These are phyloP conservation scores for Silene vulgaris DNA, from an alignment of 179 eudicot species.

Conservation along the genomic window DNA sequence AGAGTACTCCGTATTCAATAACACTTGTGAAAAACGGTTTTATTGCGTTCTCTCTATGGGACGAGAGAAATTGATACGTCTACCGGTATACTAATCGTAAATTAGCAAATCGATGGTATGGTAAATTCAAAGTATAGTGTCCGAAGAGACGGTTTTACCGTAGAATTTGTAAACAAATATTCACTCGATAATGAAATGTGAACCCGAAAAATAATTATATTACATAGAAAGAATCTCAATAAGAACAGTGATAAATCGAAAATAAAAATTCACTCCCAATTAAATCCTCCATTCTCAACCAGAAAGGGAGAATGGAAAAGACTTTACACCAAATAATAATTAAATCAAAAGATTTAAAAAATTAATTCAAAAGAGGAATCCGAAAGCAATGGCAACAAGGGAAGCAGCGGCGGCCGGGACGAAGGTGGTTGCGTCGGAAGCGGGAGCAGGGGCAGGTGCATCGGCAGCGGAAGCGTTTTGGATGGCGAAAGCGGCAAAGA, in stretches of 20 bases:
- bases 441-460: slow-evolving; percentile 45
- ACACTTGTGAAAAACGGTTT: no score
- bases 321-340: slow-evolving; percentile 19
- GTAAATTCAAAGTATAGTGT: no score
- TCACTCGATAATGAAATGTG: neutral
- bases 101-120: no score
- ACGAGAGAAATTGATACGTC: no score
- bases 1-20: no score
- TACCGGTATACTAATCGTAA: no score
- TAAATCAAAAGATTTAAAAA: neutral
- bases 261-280: neutral
- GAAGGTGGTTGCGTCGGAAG: slow-evolving; percentile 36
- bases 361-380: slow-evolving; percentile 30
- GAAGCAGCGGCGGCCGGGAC: slow-evolving; percentile 46
- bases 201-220: slow-evolving; percentile 13
- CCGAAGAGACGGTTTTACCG: no score
- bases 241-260: neutral
- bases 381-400: slow-evolving; percentile 34
- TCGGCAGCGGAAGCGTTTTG: slow-evolving; percentile 30
- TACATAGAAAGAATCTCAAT: slow-evolving; percentile 24
- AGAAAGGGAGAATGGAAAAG: neutral
- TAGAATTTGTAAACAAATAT: no score
- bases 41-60: no score
- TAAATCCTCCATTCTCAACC: neutral
- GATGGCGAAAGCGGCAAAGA: slow-evolving; percentile 36